Evolutionary conservation across 139 green algal species (phyloP).

Genomic region (Auxenochlorella protothecoides): DNA sequence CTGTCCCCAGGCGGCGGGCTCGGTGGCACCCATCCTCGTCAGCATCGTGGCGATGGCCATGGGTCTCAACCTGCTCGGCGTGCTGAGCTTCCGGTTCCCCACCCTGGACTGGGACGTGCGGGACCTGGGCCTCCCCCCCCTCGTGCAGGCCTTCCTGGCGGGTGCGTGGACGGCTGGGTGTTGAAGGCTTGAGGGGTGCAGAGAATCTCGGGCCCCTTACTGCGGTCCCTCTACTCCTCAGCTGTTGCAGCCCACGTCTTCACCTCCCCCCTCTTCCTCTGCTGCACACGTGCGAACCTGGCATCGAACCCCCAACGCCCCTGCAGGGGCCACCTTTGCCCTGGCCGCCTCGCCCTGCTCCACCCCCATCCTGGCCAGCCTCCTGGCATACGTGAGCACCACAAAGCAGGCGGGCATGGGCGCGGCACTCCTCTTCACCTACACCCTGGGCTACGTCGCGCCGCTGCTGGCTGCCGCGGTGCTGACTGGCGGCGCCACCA

Average conservation of each 20-base stretch:
- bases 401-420: constrained; percentile 35
- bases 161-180: not conserved
- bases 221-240: too few species aligned
- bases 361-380: constrained; percentile 88
- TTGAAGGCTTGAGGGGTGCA: too few species aligned
- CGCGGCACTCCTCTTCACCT: constrained; percentile 70
- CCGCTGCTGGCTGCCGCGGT: constrained; percentile 84
- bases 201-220: too few species aligned
- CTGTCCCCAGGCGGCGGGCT: constrained; percentile 14
- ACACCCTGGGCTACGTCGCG: constrained; percentile 84
- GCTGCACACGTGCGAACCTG: too few species aligned
- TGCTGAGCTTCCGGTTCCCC: constrained; percentile 66
- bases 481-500: constrained; percentile 62
- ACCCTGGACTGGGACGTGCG: constrained; percentile 71
- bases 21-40: constrained; percentile 25
- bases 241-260: too few species aligned
- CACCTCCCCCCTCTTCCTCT: too few species aligned
- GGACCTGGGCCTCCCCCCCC: constrained; percentile 24
- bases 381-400: constrained; percentile 83
- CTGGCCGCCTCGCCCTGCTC: constrained; percentile 91
- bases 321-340: constrained; percentile 80
- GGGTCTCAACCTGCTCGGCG: constrained; percentile 89
- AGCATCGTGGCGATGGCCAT: constrained; percentile 74
- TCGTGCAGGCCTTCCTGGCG: constrained; percentile 70
- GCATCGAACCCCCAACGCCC: too few species aligned